Base-by-base conservation (phyloP, 1,139 yeast species). In the Hemisphaericaspora xylanilytica region DNA sequence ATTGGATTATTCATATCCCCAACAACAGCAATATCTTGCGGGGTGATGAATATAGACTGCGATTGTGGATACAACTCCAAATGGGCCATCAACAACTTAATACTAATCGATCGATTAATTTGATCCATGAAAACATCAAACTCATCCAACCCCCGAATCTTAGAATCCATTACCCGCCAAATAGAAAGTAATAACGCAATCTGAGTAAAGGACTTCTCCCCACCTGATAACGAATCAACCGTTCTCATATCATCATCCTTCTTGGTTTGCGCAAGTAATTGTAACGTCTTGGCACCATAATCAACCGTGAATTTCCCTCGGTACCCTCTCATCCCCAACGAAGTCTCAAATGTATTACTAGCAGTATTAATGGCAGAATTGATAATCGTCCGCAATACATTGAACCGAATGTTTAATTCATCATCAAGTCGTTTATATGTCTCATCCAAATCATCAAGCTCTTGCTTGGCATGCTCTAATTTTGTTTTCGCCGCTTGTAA, bases 91-190 rank as follows among this genome's bases (percentile, higher is more conserved):
- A 94, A 80, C 49, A 90, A 66, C 40, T 78, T 73, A 55, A 94
- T 80, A 47, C 96, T 89, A 39, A 85, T 78, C 34, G 83, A 75
- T 49, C 98, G 75, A 55, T 90, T 90, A 20, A 88, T 87, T 35
- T 90, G 88, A 60, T 94, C 99, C 98, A 94, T 92, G 53, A 84
- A 94, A 22, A 94, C 98, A 64, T 94, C 99, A 59, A 92, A 94
- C 60, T 94, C 99, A 62, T 94, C 99, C 43, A 94, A 66, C 0
- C 97, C 97, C 44, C 95, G 75, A 16, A 94, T 75, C 43, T 84
- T 78, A 0, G 95, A 82, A 42, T 85, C 81, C 96, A 92, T 89
- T 18, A 88, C 83, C 46, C 81, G 80, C 99, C 99, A 94, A 33
- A 95, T 85, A 0, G 97, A 85, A 44, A 90, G 70, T 37, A 94